phyloP scores from a whole-genome alignment of 2,329 filamentous ascomycete genomes.

The Phoma herbarum region DNA sequence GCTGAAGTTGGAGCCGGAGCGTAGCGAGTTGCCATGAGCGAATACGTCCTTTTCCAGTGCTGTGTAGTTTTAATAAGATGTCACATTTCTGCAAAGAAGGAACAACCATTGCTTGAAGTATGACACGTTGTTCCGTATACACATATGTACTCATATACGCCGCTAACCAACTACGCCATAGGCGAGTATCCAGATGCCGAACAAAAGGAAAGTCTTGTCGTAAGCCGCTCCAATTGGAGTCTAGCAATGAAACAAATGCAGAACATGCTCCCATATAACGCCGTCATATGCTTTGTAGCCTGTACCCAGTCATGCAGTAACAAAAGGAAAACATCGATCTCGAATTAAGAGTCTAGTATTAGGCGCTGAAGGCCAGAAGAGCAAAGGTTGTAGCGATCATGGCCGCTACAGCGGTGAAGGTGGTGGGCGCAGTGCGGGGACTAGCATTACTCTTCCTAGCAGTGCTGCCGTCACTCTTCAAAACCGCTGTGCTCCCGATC shows the following conservation, averaged over 20 bases:
- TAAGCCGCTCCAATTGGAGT: conserved; percentile 13
- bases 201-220: conserved; percentile 3
- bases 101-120: background rate
- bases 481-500: conserved; percentile 46
- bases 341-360: conserved; percentile 16
- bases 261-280: conserved; percentile 13
- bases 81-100: background rate
- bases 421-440: conserved; percentile 21
- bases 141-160: conserved; percentile 2
- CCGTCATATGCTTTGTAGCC: conserved; percentile 19
- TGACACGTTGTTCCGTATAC: conserved; percentile 13
- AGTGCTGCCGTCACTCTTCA: conserved; percentile 38
- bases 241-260: conserved; percentile 4
- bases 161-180: conserved; percentile 12
- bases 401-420: conserved; percentile 23
- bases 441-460: conserved; percentile 41
- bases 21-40: background rate
- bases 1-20: conserved; percentile 12
- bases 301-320: conserved; percentile 17
- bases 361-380: conserved; percentile 12
- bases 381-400: conserved; percentile 23
- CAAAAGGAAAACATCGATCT: conserved; percentile 16
- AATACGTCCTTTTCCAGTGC: background rate
- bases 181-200: conserved; percentile 13
- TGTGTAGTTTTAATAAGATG: background rate